Base-by-base conservation (phyloP, 768 basidiomycete species). In the Flagelloscypha sp. region DNA sequence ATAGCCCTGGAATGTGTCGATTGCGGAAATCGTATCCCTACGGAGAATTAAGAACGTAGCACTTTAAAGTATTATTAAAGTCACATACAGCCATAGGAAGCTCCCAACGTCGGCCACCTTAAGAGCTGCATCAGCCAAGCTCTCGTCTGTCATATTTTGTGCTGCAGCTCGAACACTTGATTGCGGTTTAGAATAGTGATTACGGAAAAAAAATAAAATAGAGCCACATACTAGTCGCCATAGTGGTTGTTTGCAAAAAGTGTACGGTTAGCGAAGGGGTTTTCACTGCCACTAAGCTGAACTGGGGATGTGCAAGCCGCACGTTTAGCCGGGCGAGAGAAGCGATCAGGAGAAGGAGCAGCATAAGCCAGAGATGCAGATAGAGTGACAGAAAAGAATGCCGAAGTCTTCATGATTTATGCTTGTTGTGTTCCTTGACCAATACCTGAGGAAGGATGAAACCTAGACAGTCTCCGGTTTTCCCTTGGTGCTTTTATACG, bases 51-150 rank as follows among this genome's bases (percentile, higher is more conserved):
- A 30, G 3, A 16, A 7, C 2, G 11, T 17, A 8, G 11, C 12
- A 13, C 11, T 18, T n/a, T 20, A 5, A 19, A n/a, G 20, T 11
- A 27, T 9, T 27, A 17, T 10, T 17, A 19, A 17, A 35, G 27
- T 7, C 3, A 38, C 39, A 44, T 63, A 56, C 39, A 58, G 49
- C 62, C 59, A 61, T 27, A 52, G 54, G 48, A 62, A 64, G 25
- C 50, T 59, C 22, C 61, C 57, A 45, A 65, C 57, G 11, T 57
- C 48, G n/a, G 57, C 60, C 23, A 65, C 52, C 32, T 44, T 47
- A 8, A 46, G 35, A 33, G 62, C 61, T 49, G 62, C 55, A 30
- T 57, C 42, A 20, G 45, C 39, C 22, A 55, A 38, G 18, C 55
- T 49, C 7, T 61, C 12, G 34, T 60, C 58, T 29, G 50, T 45